Conservation (phyloP, 805 yeast genomes). For the Maudiozyma barnettii region DNA sequence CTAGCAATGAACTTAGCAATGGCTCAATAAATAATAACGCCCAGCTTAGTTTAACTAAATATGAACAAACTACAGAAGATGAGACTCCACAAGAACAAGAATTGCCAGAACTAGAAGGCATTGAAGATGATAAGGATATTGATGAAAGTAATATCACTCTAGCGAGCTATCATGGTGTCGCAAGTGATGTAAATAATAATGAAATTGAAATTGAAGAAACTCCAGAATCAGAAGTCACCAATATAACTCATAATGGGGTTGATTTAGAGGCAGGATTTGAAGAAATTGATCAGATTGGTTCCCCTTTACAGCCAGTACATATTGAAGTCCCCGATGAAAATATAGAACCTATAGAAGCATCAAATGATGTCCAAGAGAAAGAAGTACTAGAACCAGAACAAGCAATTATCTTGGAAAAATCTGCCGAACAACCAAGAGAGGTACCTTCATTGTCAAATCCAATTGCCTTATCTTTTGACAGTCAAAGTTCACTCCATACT, state of each 20-base stretch:
- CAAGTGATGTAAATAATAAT: too few relatives aligned
- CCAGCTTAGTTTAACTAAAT: neutral
- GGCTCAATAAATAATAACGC: neutral
- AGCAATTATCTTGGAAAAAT: neutral
- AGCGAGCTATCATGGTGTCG: too few relatives aligned
- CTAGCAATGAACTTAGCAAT: neutral
- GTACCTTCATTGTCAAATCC: neutral
- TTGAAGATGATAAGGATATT: neutral
- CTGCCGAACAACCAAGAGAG: neutral
- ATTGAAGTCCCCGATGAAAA: neutral
- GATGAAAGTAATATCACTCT: too few relatives aligned
- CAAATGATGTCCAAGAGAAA: neutral
- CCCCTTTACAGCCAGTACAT: neutral
- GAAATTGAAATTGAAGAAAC: too few relatives aligned
- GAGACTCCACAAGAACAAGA: neutral
- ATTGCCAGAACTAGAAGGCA: neutral
- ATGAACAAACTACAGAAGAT: neutral
- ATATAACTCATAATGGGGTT: neutral
- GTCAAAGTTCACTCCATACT: conserved; percentile 5
- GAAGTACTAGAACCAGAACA: neutral
- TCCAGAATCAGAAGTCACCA: too few relatives aligned
- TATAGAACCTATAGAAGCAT: neutral
- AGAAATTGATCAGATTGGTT: neutral
- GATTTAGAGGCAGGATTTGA: neutral
- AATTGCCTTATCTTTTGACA: neutral